Evolutionary conservation across 208 protist genomes (phyloP).

Genomic region (Phytomonas sp.): DNA sequence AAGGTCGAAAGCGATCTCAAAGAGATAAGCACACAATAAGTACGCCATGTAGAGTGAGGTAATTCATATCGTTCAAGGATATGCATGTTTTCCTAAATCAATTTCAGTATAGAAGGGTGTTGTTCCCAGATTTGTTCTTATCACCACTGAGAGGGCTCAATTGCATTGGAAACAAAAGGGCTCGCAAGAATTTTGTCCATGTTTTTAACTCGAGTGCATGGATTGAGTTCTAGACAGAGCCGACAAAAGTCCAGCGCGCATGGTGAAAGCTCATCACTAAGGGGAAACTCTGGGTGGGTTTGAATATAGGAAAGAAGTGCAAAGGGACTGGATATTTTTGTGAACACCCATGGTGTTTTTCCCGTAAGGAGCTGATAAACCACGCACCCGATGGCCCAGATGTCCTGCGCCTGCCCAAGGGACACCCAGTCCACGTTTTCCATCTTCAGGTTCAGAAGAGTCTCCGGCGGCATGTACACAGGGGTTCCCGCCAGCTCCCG

Average conservation of each 20-base stretch:
- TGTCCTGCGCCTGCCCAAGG: conserved; percentile 57
- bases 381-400: conserved; percentile 96
- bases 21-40: not conserved
- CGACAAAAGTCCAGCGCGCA: conserved; percentile 20
- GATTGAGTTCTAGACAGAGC: conserved; percentile 20
- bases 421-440: not conserved
- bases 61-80: not conserved
- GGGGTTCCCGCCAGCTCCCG: conserved; percentile 19
- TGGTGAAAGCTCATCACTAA: conserved; percentile 10
- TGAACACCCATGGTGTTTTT: conserved; percentile 14
- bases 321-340: conserved; percentile 15
- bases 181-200: conserved; percentile 3
- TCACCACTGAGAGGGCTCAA: not conserved
- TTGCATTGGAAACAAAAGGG: conserved; percentile 9
- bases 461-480: conserved; percentile 32
- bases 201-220: conserved; percentile 7
- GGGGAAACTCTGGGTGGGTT: conserved; percentile 12
- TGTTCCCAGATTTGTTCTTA: not conserved
- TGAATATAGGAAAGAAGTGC: conserved; percentile 24
- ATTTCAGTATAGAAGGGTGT: not conserved
- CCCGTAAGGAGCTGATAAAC: conserved; percentile 86
- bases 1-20: not conserved
- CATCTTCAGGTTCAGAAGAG: conserved; percentile 9
- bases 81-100: not conserved
- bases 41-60: not conserved